These are phyloP conservation scores for Pyrenophora seminiperda DNA, from an alignment of 2,329 filamentous ascomycete species.

Conservation along the genomic window DNA sequence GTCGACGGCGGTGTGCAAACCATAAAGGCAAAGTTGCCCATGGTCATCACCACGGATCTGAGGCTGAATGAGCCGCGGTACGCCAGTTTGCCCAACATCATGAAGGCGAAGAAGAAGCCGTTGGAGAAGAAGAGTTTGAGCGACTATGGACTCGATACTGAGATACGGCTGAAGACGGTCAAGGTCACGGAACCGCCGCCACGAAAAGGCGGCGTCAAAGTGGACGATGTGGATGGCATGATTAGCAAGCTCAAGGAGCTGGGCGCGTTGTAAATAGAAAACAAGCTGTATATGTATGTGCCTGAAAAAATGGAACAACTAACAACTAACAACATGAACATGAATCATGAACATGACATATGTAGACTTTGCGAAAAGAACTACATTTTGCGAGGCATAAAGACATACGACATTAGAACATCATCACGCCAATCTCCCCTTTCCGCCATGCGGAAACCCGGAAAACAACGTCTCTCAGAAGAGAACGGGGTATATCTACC, in stretches of 20 bases:
- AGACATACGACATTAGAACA: no score
- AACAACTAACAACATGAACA: not conserved
- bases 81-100: slow-evolving; percentile 95
- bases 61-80: slow-evolving; percentile 94
- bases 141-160: slow-evolving; percentile 74
- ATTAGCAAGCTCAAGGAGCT: slow-evolving; percentile 94
- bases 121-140: slow-evolving; percentile 86
- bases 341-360: not conserved
- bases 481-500: no score
- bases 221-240: slow-evolving; percentile 95
- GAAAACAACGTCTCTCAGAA: no score
- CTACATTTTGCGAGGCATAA: no score
- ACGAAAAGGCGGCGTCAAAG: slow-evolving; percentile 92
- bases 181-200: slow-evolving; percentile 88
- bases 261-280: slow-evolving; percentile 71
- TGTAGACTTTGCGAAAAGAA: no score
- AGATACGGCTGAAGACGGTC: slow-evolving; percentile 81
- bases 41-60: slow-evolving; percentile 95
- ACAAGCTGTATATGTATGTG: no score
- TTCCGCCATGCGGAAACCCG: no score
- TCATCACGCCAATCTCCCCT: no score
- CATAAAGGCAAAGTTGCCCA: slow-evolving; percentile 79
- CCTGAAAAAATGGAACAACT: no score
- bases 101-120: slow-evolving; percentile 99
- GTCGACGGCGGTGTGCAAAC: slow-evolving; percentile 96